Evolutionary conservation across 2,329 filamentous ascomycete species (phyloP), one percentile per base, ranked within the genome.

Genomic region (Zarea fungicola): DNA sequence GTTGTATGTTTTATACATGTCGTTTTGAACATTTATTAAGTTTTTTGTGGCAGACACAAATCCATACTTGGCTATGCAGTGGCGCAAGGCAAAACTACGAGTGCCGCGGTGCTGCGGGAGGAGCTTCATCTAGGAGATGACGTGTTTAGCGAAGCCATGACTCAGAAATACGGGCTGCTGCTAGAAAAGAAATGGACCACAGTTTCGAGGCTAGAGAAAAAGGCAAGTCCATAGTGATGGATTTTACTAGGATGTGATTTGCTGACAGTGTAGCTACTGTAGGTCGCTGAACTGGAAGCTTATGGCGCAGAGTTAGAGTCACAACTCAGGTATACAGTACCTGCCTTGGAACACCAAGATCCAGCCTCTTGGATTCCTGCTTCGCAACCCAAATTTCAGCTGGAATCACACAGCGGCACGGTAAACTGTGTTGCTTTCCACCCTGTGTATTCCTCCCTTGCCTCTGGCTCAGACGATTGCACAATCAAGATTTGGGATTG

Each of bases 171-270:
- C 71, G 90, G 96, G 69, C 87, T 87, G 2, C 70, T 97, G 23
- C 71, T 97, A 57, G 92, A 96, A 76, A 96, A 96, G 79, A 97
- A 97, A 75, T 97, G 92, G 92, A 96, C 91, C 18, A 93, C 89
- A 60, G 87, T 96, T 23, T 90, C 96, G 60, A 80, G 92, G 53
- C 69, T 97, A 66, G 91, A 97, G 71, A 96, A 95, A 70, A 97
- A 96, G 86, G 89, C 87, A 69, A 46, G 68, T 56, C 25, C 23
- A 10, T 34, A 4, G 9, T 26, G 9, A 35, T 19, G 10, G 7
- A 13, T 1, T 37, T 10, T 5, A 46, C 42, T 10, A 14, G 3
- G 19, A 9, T 22, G 14, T 10, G 22, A 16, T n/a, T 29, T 16
- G 43, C 34, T 42, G 36, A 21, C 50, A 22, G 18, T 28, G 16